Base-by-base conservation (phyloP, 495 filamentous ascomycete species). In the Daldinia grandis region DNA sequence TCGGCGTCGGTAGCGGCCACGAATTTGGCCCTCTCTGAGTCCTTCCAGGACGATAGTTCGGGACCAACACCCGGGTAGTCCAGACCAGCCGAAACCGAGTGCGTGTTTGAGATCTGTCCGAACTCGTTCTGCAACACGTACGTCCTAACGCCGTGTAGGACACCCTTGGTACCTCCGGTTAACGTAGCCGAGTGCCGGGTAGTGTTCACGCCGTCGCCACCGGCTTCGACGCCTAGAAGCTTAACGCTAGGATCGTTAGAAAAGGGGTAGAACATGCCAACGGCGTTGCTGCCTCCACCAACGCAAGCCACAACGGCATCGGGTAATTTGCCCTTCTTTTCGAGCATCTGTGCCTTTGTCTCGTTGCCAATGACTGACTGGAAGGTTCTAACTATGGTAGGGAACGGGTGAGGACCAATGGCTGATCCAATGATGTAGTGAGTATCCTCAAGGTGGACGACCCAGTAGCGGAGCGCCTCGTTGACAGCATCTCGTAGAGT, bases 1-100 rank as follows among this genome's bases (percentile, higher is more conserved):
- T 98, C 84, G 5, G 93, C 92, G 77, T 99, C 95, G 0, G 93
- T 97, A 17, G 94, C 94, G 7, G 93, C 91, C 50, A 98, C 87
- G 82, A 96, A 99, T 74, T 89, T 89, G 57, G 95, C 95, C 0
- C 95, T 86, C 42, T 89, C 83, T 62, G 76, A 90, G 71, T 98
- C 96, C 79, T 99, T 99, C 95, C 96, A 98, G 66, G 84, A 85
- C 15, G 89, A 88, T 31, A 99, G 85, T 76, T 99, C 95, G 10
- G 95, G 95, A 0, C 95, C 95, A 30, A 99, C 95, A 76, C 94
- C 95, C 3, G 95, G 95, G 80, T 99, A 99, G 78, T 99, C 95
- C 1, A 99, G 87, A 64, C 95, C 96, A 2, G 95, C 95, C n/a
- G 94, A 97, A 70, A 99, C 89, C 14, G 94, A 97, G 81, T 99